Conservation (phyloP, 1,284 basidiomycete genomes). For the Heliocybe sulcata region DNA sequence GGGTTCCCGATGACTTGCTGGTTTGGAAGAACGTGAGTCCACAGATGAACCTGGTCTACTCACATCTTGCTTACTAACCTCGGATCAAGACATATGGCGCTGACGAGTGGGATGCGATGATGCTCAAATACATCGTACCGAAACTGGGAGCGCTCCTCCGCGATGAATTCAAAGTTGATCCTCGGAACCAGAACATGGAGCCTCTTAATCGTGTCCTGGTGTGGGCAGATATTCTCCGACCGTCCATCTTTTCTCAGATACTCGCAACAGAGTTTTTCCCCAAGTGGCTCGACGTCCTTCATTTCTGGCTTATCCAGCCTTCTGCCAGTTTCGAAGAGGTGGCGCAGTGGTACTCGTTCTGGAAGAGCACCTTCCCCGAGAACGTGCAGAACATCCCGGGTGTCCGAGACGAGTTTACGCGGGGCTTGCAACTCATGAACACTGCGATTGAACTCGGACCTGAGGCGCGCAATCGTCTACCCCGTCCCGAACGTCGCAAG, state of each 20-base stretch:
- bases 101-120: conserved; percentile 85
- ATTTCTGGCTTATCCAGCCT: conserved; percentile 86
- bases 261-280: conserved; percentile 92
- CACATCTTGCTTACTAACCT: conserved; percentile 8
- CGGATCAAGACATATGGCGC: conserved; percentile 58
- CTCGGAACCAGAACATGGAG: conserved; percentile 82
- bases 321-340: conserved; percentile 84
- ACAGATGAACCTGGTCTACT: conserved; percentile 8
- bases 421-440: conserved; percentile 88
- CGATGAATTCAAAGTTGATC: conserved; percentile 83
- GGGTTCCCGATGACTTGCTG: conserved; percentile 65
- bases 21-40: conserved; percentile 77
- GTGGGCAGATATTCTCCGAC: conserved; percentile 73
- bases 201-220: conserved; percentile 72
- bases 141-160: conserved; percentile 79
- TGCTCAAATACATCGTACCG: conserved; percentile 88
- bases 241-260: conserved; percentile 73
- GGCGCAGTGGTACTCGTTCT: conserved; percentile 85
- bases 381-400: conserved; percentile 56
- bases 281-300: conserved; percentile 90
- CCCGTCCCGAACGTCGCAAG: conserved; percentile 52
- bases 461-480: conserved; percentile 59
- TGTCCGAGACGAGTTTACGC: conserved; percentile 74
- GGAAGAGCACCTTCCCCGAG: conserved; percentile 79
- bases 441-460: conserved; percentile 80